phyloP scores from a whole-genome alignment of 164 flowering plant genomes.

The Euptelea pleiosperma region DNA sequence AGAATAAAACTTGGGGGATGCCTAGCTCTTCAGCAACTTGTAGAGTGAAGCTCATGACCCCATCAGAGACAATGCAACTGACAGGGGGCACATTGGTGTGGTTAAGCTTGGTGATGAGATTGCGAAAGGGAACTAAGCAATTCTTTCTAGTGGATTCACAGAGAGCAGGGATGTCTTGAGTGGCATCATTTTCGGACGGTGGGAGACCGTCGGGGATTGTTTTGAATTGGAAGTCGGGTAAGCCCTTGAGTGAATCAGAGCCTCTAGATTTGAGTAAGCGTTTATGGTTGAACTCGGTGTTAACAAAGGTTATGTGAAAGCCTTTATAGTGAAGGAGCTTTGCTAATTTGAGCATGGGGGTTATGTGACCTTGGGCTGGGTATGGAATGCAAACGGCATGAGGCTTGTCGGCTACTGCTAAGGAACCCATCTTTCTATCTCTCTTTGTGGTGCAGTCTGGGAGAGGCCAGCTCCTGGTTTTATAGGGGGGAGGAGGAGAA shows the following conservation, averaged over 20 bases:
- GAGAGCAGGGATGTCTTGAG: constrained; percentile 40
- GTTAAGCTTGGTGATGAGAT: constrained; percentile 30
- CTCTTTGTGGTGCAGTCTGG: too few species aligned
- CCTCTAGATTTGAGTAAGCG: constrained; percentile 42
- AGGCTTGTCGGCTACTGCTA: too few species aligned
- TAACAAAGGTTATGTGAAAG: constrained; percentile 38
- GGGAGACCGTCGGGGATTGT: constrained; percentile 55
- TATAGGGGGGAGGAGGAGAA: too few species aligned
- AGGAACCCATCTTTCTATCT: too few species aligned
- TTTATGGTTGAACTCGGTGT: too few species aligned
- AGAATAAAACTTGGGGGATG: constrained; percentile 23
- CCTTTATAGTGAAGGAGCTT: constrained; percentile 36
- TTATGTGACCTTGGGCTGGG: constrained; percentile 44
- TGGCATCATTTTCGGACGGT: constrained; percentile 24
- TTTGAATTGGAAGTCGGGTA: constrained; percentile 32
- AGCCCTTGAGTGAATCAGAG: constrained; percentile 26
- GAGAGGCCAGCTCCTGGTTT: too few species aligned
- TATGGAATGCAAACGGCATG: constrained; percentile 34
- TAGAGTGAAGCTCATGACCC: constrained; percentile 28
- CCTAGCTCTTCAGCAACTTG: constrained; percentile 26
- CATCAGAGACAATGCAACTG: constrained; percentile 25
- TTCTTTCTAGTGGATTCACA: constrained; percentile 25
- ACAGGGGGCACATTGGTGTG: constrained; percentile 12
- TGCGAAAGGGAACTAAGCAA: constrained; percentile 28
- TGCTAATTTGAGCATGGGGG: constrained; percentile 33